Percentiles rank a stretch among this genome's conserved stretches.
Conservation (phyloP, 345 rosid genomes). For the Ceriops tagal region DNA sequence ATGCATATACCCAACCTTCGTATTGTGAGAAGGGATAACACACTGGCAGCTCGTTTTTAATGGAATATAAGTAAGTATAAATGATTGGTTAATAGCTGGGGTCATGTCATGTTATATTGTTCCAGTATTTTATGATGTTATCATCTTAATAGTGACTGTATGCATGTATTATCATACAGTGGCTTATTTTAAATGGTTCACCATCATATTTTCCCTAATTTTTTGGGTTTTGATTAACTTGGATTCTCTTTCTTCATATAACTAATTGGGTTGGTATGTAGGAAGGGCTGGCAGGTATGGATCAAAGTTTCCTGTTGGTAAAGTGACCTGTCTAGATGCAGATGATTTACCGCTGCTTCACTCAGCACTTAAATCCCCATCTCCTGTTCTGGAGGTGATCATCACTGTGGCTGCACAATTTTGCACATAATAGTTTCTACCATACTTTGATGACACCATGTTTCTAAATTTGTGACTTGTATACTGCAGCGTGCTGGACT, state of each 20-base stretch:
- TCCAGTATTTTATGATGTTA: not conserved
- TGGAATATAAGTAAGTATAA: not conserved
- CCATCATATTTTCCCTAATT: not conserved
- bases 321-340: conserved; percentile 73
- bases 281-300: conserved; percentile 95
- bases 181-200: not conserved
- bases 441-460: conserved; percentile 1
- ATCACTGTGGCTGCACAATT: not conserved
- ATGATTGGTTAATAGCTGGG: not conserved
- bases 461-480: conserved; percentile 26
- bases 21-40: not conserved
- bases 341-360: conserved; percentile 79
- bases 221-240: not conserved
- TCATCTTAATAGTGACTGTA: not conserved
- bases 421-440: not conserved
- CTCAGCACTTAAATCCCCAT: conserved; percentile 54
- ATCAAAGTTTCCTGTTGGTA: conserved; percentile 82
- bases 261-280: conserved; percentile 14
- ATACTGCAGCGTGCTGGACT: conserved; percentile 73
- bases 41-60: not conserved
- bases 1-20: not conserved
- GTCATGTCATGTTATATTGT: not conserved
- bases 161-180: not conserved
- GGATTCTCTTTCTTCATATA: not conserved
- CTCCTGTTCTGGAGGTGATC: conserved; percentile 71